Evolutionary conservation across 768 basidiomycete genomes (phyloP).

Genomic region (Harrya chromipes): DNA sequence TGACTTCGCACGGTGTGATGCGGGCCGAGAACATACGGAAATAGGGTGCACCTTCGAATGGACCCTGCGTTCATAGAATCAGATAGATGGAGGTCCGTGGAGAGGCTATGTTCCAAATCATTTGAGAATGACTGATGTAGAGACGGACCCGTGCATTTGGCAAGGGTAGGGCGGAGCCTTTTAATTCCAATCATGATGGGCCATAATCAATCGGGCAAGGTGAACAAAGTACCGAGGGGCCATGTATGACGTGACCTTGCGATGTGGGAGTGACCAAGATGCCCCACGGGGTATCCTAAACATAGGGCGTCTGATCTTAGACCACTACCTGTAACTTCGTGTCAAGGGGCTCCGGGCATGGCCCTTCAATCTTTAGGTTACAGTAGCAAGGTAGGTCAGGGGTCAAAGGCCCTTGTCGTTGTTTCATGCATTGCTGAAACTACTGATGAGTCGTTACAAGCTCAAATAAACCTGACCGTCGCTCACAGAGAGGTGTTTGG

Average conservation of each 20-base stretch:
- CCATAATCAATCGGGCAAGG: conserved; percentile 1
- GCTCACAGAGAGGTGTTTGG: too few relatives aligned
- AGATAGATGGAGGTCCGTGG: not conserved
- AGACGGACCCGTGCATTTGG: not conserved
- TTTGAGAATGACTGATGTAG: too few relatives aligned
- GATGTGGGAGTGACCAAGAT: not conserved
- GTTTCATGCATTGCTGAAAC: too few relatives aligned
- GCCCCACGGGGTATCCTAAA: conserved; percentile 4
- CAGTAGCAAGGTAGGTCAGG: too few relatives aligned
- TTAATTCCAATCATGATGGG: not conserved
- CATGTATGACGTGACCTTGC: not conserved
- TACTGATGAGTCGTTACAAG: too few relatives aligned
- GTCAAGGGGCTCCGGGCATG: too few relatives aligned
- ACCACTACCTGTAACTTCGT: too few relatives aligned
- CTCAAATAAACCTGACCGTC: too few relatives aligned
- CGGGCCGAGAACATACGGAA: conserved; percentile 6
- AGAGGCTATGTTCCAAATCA: not conserved
- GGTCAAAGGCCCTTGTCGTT: too few relatives aligned
- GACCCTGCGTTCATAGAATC: not conserved
- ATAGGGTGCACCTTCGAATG: not conserved
- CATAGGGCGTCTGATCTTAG: not conserved
- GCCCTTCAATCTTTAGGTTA: too few relatives aligned
- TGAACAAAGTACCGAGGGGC: conserved; percentile 2
- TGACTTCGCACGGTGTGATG: conserved; percentile 8
- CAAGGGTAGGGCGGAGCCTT: not conserved